These are phyloP conservation scores for Chiua virens DNA, from an alignment of 768 basidiomycete genomes.

Conservation along the genomic window DNA sequence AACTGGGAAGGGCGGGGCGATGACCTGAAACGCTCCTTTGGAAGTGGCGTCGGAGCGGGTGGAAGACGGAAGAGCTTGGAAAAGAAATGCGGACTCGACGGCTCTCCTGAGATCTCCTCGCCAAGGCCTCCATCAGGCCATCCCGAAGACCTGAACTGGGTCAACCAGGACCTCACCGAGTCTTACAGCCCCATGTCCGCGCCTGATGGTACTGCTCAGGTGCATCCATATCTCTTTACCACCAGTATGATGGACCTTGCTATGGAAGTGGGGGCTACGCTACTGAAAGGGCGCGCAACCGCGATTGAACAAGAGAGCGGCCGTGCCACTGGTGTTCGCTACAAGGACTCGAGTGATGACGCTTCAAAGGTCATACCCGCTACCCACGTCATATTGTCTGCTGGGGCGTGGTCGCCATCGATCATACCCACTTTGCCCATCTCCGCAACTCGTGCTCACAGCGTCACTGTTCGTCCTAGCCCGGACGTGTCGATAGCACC, in stretches of 20 bases:
- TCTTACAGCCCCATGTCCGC: slow-evolving; percentile 58
- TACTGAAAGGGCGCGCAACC: slow-evolving; percentile 48
- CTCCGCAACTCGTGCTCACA: slow-evolving; percentile 67
- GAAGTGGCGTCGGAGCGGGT: slow-evolving; percentile 30
- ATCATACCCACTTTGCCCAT: slow-evolving; percentile 60
- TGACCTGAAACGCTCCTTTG: slow-evolving; percentile 11
- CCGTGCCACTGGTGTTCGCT: slow-evolving; percentile 49
- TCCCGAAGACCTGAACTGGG: slow-evolving; percentile 55
- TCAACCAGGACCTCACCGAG: slow-evolving; percentile 56
- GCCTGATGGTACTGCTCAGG: slow-evolving; percentile 64
- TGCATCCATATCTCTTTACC: slow-evolving; percentile 76
- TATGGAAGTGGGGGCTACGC: slow-evolving; percentile 47
- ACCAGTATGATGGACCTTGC: slow-evolving; percentile 69
- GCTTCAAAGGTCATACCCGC: slow-evolving; percentile 45
- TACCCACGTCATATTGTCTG: slow-evolving; percentile 71
- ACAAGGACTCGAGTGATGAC: slow-evolving; percentile 24
- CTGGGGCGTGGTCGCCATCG: slow-evolving; percentile 83
- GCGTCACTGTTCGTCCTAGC: slow-evolving; percentile 60
- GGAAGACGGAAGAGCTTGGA: slow-evolving; percentile 47
- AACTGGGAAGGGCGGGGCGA: slow-evolving; percentile 70
- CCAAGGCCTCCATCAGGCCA: slow-evolving; percentile 35
- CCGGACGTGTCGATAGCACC: slow-evolving; percentile 53
- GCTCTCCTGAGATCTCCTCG: slow-evolving; percentile 4
- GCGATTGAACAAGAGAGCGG: slow-evolving; percentile 43
- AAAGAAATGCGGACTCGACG: slow-evolving; percentile 50